A percentile compares a stretch with the other conserved stretches of the same genome.
phyloP scores from a whole-genome alignment of 2,329 filamentous ascomycete genomes.

The Phialophora chinensis region DNA sequence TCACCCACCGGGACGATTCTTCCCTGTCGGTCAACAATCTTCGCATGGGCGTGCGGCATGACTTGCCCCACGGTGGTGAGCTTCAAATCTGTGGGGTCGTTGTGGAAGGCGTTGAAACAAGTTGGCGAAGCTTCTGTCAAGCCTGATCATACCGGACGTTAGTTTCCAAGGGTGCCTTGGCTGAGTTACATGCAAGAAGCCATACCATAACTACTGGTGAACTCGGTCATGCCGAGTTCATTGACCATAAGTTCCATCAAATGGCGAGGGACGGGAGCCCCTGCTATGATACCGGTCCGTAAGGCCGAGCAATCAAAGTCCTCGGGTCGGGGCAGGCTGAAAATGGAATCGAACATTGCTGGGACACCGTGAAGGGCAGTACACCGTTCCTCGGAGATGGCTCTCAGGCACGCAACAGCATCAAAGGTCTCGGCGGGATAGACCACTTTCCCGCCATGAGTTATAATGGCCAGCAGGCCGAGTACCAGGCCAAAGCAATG shows the following conservation, averaged over 20 bases:
- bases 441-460: constrained; percentile 76
- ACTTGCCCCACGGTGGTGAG: constrained; percentile 76
- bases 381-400: constrained; percentile 70
- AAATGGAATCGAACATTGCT: constrained; percentile 78
- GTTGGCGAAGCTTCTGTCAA: constrained; percentile 80
- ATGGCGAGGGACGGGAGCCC: constrained; percentile 75
- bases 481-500: constrained; percentile 85
- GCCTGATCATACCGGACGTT: constrained; percentile 46
- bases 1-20: constrained; percentile 70
- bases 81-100: constrained; percentile 70
- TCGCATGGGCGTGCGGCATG: constrained; percentile 76
- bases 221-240: constrained; percentile 76
- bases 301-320: constrained; percentile 60
- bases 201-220: constrained; percentile 66
- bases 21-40: constrained; percentile 74
- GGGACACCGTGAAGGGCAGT: constrained; percentile 82
- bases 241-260: constrained; percentile 75
- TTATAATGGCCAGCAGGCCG: constrained; percentile 73
- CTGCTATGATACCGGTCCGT: constrained; percentile 79
- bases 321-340: constrained; percentile 55
- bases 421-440: constrained; percentile 79
- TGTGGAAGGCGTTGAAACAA: constrained; percentile 79
- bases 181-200: not conserved
- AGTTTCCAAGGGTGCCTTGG: not conserved
- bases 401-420: constrained; percentile 67